Base-by-base conservation (phyloP, 192 early-diverging fungal species). In the Pilaira anomala region DNA sequence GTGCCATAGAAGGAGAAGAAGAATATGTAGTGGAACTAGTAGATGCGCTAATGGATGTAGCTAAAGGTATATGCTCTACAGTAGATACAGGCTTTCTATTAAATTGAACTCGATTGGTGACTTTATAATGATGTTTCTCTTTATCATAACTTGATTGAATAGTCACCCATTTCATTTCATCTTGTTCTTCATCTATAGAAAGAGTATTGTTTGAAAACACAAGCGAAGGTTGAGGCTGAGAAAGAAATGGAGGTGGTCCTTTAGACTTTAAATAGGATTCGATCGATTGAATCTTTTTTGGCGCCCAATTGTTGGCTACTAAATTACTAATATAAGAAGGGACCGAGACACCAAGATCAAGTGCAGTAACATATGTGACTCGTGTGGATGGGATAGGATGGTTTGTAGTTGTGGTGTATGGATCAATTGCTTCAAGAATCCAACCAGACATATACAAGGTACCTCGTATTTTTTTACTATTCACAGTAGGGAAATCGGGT, bases 361-460 rank as follows among this genome's bases (percentile, higher is more conserved):
- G 42, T 9, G 77, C 72, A 6, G 67, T 68, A 48, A 82, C 76
- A 36, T 67, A 79, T 0, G 80, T 82, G 19, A 75, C 80, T 1
- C 77, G 77, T 5, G 73, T 79, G 2, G 80, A 82, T 5, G 77
- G 77, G 42, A 82, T 82, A 11, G 76, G 80, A 61, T 82, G 80
- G 18, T 72, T 82, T 25, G 72, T 69, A 14, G 76, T 76, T 18
- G 79, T 73, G 5, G 75, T 82, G 25, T 82, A 82, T 3, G 80
- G 80, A 48, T 82, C 80, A 13, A 82, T 75, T 2, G 72, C 60
- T 40, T 79, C 80, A n/a, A 82, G 61, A 7, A 82, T 79, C 80
- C 80, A 82, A 1, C 77, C 80, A 39, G 74, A 77, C 2, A 82
- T 60, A 48, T 77, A 74, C 0, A 82, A 24, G 13, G 66, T 70